Base-by-base conservation (phyloP, 108 stramenopile species). In the Poteriospumella lacustris region DNA sequence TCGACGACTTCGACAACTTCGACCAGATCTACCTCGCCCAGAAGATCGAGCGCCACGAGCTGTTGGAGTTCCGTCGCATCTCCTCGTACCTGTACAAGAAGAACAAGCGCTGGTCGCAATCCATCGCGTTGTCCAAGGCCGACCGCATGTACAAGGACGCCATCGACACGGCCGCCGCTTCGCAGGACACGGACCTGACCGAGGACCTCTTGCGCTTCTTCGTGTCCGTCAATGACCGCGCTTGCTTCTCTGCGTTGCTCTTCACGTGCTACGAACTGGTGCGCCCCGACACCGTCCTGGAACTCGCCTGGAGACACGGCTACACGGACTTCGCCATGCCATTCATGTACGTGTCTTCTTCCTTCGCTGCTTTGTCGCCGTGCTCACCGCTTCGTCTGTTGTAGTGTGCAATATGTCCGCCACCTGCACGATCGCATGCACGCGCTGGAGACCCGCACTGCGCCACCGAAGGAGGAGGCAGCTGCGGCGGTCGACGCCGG, bases 131-230 rank as follows among this genome's bases (percentile, higher is more conserved):
- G 42, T 94, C 94, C 43, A 99, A 99, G 93, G 89, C 90, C 68
- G 96, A 97, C 81, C 91, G 90, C 58, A 97, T 98, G 96, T 97
- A 93, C 93, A 97, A 97, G 89, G 98, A 99, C 72, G 96, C 96
- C 79, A 97, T 97, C 82, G 96, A 99, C 75, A 96, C 97, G 39
- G 96, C 95, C 67, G 94, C 96, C 44, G 92, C 92, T 81, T 95
- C 95, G n/a, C 86, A 87, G 31, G 92, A 93, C 76, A 75, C 83
- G 24, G 93, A 93, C 44, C 91, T 95, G 40, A 93, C 94, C 62
- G 98, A 98, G 82, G 91, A 89, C 44, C 85, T 99, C 34, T 86
- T 99, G 43, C 90, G 94, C 59, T 97, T 95, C 95, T 99, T 99
- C 85, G 96, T 97, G 62, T 93, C 93, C 64, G 90, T 95, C 41